Base-by-base conservation (phyloP, 2,329 filamentous ascomycete species). In the Colletotrichum lini region DNA sequence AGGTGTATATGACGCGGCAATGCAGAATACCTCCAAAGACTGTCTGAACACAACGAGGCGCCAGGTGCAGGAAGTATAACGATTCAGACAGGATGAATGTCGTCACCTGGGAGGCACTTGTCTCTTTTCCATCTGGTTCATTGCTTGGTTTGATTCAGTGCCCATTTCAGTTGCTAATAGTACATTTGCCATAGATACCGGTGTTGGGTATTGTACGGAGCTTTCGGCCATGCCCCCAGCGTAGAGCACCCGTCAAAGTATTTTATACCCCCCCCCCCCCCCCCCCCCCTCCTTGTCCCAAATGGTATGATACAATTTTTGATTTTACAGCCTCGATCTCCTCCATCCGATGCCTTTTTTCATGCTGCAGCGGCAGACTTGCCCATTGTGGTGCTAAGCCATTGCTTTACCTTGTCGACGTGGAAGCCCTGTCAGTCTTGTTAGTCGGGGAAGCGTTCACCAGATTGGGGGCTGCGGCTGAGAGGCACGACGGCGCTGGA, bases 1-100 rank as follows among this genome's bases (percentile, higher is more conserved):
- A 66, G 63, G 57, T 72, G 70, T 72, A 67, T 60, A 72, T 72
- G 63, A 72, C 54, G 71, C 71, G 71, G 59, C 56, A 73, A 73
- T 73, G 68, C 71, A 67, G 62, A 72, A 72, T 73, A 72, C 63
- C 67, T 71, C 57, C 47, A 47, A 16, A 30, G n/a, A 54, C 35
- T 45, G 10, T 30, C 35, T 57, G 45, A 40, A 60, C 30, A 30
- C 21, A 3, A 47, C 16, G 6, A 21, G 18, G 18, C n/a, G 23
- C 6, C n/a, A 18, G 30, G 6, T 40, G n/a, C 47, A 10, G n/a
- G 9, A n/a, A 10, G 13, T 38, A 18, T 16, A 7, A 21, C 9
- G 21, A 44, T 12, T 18, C 21, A 0, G 56, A 44, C 13, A 52
- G 2, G 6, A 7, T 15, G 26, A 10, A 30, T 21, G 47, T 26